Base-by-base conservation (phyloP, 352 stramenopile species). In the Peronospora farinosa region DNA sequence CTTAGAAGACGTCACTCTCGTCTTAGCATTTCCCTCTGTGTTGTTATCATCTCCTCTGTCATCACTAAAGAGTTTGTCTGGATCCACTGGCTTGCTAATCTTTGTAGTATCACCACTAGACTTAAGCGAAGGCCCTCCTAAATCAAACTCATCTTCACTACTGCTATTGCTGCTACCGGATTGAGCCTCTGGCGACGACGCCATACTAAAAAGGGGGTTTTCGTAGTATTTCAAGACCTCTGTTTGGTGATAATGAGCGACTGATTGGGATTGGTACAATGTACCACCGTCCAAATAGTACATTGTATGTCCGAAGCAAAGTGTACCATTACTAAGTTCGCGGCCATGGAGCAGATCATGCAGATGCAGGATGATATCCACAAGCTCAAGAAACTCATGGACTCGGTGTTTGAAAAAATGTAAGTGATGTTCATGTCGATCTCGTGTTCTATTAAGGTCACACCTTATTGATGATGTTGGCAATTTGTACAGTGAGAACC, bases 381-480 rank as follows among this genome's bases (percentile, higher is more conserved):
- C 67, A 91, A 91, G 78, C 80, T 93, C 66, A 89, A 91, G 73
- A 93, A 93, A 77, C 83, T 93, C 72, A 90, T 93, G 74, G 80
- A 93, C 69, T 65, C 57, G 40, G 76, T 91, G 7, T 93, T 93
- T 38, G 79, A 91, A 31, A 88, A 87, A 51, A 88, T 93, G 82
- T 93, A 57, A 35, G 62, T 60, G 21, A 40, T 39, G 30, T 1
- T 9, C 28, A 13, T 15, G 33, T 17, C 7, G 9, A 32, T 32
- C 23, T 50, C 46, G 11, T n/a, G 21, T 27, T 10, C 12, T 37
- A 15, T 37, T 7, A 8, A 37, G 11, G 10, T 37, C 11, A 12
- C 2, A 11, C n/a, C n/a, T n/a, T 37, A 8, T 12, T 37, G 10
- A 37, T 0, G 12, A 32, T 9, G 12, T 7, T 37, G 3, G 1